Percentiles rank a stretch among this genome's conserved stretches.
Conservation (phyloP, 202 grass and related monocot genomes). For the Carex arenaria region DNA sequence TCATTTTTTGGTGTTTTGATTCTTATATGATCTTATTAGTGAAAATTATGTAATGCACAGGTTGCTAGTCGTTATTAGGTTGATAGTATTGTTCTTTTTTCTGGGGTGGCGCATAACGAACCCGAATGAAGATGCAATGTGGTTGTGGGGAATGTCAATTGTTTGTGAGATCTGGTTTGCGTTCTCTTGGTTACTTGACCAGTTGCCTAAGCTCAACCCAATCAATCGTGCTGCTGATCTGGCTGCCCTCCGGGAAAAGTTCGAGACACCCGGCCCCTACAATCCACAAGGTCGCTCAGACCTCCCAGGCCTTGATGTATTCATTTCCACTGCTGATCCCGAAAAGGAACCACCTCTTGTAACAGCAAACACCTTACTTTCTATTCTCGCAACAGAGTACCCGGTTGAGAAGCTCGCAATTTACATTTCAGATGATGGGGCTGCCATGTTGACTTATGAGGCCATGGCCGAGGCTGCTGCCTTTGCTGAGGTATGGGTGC, state of each 20-base stretch:
- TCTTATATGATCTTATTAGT: neutral
- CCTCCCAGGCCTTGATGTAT: slow-evolving; percentile 38
- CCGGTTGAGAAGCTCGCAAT: slow-evolving; percentile 37
- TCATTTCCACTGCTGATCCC: slow-evolving; percentile 47
- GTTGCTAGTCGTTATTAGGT: slow-evolving; percentile 33
- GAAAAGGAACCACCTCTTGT: slow-evolving; percentile 49
- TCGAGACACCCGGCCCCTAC: slow-evolving; percentile 18
- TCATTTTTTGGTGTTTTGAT: neutral
- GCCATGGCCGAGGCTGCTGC: slow-evolving; percentile 25
- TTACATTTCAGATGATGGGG: slow-evolving; percentile 53
- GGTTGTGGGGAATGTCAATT: slow-evolving; percentile 36
- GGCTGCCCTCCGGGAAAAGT: slow-evolving; percentile 5
- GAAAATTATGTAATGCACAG: slow-evolving; percentile 15
- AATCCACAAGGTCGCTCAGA: slow-evolving; percentile 19
- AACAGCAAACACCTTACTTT: slow-evolving; percentile 54
- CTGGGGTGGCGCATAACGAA: slow-evolving; percentile 37
- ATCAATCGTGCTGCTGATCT: slow-evolving; percentile 11
- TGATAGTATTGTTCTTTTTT: slow-evolving; percentile 31
- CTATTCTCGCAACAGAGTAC: slow-evolving; percentile 53
- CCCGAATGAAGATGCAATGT: slow-evolving; percentile 42
- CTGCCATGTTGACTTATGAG: slow-evolving; percentile 30
- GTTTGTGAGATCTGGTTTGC: slow-evolving; percentile 65
- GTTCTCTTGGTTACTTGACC: slow-evolving; percentile 19
- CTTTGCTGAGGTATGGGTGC: slow-evolving; percentile 48
- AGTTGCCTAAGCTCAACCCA: slow-evolving; percentile 8